phyloP scores from a whole-genome alignment of 1,284 basidiomycete species.

The Caloboletus firmus region DNA sequence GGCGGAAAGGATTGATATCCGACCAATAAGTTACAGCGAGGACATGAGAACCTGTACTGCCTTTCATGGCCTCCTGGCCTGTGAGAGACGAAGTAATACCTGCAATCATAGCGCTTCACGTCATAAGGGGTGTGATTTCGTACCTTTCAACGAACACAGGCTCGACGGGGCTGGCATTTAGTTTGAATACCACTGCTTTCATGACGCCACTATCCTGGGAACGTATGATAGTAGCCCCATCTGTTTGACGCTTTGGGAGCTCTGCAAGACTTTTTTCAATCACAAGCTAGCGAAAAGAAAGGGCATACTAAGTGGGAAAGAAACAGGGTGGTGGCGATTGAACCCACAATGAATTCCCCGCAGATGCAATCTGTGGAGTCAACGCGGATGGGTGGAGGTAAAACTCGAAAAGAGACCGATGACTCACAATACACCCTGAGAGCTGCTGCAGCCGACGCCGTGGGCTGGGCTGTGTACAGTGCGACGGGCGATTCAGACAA shows the following conservation, averaged over 20 bases:
- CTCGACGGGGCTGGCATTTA: constrained; percentile 64
- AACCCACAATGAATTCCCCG: constrained; percentile 78
- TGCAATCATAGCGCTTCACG: constrained; percentile 17
- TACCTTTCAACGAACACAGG: constrained; percentile 74
- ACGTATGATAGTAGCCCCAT: constrained; percentile 70
- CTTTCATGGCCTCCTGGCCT: constrained; percentile 69
- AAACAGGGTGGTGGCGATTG: neutral
- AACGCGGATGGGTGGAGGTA: constrained; percentile 10
- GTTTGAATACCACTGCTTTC: constrained; percentile 73
- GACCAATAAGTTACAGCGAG: constrained; percentile 69
- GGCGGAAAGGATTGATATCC: constrained; percentile 74
- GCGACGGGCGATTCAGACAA: constrained; percentile 2
- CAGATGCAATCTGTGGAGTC: constrained; percentile 70
- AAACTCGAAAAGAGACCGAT: constrained; percentile 3
- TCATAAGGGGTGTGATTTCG: constrained; percentile 23
- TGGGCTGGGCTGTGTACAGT: constrained; percentile 62
- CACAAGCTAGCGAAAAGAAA: constrained; percentile 57
- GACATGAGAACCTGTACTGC: constrained; percentile 73
- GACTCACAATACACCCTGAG: constrained; percentile 76
- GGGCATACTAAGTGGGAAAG: constrained; percentile 4
- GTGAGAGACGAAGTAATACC: constrained; percentile 5
- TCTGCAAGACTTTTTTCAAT: constrained; percentile 72
- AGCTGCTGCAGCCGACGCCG: constrained; percentile 72
- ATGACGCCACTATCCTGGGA: constrained; percentile 56
- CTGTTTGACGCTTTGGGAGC: constrained; percentile 70